Evolutionary conservation across 2,329 filamentous ascomycete genomes (phyloP).

Genomic region (Aspergillus fructus): DNA sequence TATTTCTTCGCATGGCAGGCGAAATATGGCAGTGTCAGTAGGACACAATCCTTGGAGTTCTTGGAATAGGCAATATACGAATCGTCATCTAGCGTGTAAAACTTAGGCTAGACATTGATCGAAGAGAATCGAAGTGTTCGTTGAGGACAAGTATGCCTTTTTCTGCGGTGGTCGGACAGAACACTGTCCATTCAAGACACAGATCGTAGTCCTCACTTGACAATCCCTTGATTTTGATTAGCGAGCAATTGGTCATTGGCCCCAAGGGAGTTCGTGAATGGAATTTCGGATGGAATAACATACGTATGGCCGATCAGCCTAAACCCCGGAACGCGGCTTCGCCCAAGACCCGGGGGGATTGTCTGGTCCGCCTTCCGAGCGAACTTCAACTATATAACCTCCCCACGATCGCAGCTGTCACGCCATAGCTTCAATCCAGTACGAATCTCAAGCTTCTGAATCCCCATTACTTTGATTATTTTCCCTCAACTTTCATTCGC

Average conservation of each 20-base stretch:
- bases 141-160: constrained; percentile 5
- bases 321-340: background rate
- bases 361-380: constrained; percentile 9
- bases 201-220: background rate
- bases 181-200: background rate
- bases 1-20: constrained; percentile 99
- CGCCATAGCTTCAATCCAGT: background rate
- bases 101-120: background rate
- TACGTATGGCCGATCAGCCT: background rate
- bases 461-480: background rate
- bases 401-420: background rate
- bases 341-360: constrained; percentile 6
- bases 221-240: background rate
- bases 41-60: constrained; percentile 19
- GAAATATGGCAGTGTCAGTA: constrained; percentile 83
- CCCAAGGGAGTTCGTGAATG: background rate
- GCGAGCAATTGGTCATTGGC: background rate
- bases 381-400: constrained; percentile 5
- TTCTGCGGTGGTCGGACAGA: background rate
- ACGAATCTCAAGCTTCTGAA: background rate
- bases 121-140: background rate
- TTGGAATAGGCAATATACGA: background rate
- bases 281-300: background rate
- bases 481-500: background rate
- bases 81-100: background rate